Evolutionary conservation across 2,329 filamentous ascomycete species (phyloP), one percentile per base, ranked within the genome.

Genomic region (Epichloe hybrida): DNA sequence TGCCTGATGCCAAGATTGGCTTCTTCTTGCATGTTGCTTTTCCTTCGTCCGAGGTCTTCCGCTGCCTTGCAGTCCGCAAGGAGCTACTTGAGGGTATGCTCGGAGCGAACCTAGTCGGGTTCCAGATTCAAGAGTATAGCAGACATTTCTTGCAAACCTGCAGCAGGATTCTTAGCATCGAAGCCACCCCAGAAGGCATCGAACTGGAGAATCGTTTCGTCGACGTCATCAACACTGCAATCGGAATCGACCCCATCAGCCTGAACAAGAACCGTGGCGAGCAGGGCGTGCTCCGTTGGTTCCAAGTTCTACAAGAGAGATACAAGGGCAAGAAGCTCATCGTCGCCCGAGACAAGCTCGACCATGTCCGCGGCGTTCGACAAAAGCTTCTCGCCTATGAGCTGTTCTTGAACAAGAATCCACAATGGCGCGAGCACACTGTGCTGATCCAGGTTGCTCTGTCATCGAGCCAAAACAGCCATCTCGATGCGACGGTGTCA

Each of bases 11-110:
- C 15, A 86, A 95, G 69, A 96, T 97, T 59, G 91, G 91, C 11
- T 93, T 97, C 72, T 97, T 96, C 70, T 72, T 97, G 15, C 91
- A 97, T 63, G 88, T 91, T 31, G 89, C 91, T 0, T 97, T 97
- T 66, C 91, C 91, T 0, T 96, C 91, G 0, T 96, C 91, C 0
- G 91, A 97, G 62, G 88, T 97, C 1, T 97, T 97, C 69, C 81
- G 91, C 46, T 97, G 91, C 65, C 71, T 97, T 21, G 87, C 91
- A 3, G 83, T 88, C 11, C 85, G 91, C 52, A 90, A 86, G 58
- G 80, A 95, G 66, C 77, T 97, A 9, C 77, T 97, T 1, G 85
- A 95, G 59, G 91, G 93, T 50, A 91, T 97, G 74, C 79, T 97
- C 0, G 91, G 91, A 9, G 88, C 93, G 50, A 95, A 96, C 59